Conservation (phyloP, 345 rosid genomes). For the Kernera saxatilis region DNA sequence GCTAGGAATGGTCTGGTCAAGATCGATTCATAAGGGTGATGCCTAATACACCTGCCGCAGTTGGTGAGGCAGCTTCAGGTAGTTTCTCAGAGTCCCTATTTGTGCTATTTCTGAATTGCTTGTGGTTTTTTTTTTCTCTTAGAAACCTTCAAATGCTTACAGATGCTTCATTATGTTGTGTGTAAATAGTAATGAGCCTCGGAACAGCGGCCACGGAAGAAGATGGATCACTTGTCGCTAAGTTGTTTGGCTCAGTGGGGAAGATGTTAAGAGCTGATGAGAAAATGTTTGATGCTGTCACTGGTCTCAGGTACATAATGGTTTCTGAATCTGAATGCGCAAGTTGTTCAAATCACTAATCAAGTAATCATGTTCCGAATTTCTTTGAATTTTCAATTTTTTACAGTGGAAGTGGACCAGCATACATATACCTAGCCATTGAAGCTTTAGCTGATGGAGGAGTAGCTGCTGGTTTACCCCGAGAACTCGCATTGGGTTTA, state of each 20-base stretch:
- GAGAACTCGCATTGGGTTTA: slow-evolving; percentile 77
- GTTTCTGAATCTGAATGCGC: not conserved
- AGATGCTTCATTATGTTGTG: not conserved
- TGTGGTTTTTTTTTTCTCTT: not conserved
- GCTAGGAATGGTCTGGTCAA: slow-evolving; percentile 84
- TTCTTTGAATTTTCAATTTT: not conserved
- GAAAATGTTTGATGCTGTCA: slow-evolving; percentile 80
- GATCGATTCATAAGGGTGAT: slow-evolving; percentile 73
- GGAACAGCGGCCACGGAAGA: slow-evolving; percentile 72
- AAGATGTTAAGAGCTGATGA: slow-evolving; percentile 87
- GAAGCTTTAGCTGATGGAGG: slow-evolving; percentile 99
- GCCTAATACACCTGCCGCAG: slow-evolving; percentile 94
- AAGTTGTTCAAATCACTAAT: not conserved
- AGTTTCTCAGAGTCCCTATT: not conserved
- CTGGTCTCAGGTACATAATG: slow-evolving; percentile 69
- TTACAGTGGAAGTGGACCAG: slow-evolving; percentile 92
- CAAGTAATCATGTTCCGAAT: not conserved
- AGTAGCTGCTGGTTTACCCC: slow-evolving; percentile 91
- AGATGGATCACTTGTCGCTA: slow-evolving; percentile 64
- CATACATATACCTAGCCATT: slow-evolving; percentile 76
- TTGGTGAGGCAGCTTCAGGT: slow-evolving; percentile 88
- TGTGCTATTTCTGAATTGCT: not conserved
- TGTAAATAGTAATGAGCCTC: slow-evolving; percentile 57
- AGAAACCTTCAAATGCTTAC: not conserved
- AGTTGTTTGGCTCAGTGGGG: slow-evolving; percentile 77